Percentiles rank a stretch among this genome's conserved stretches.
These are phyloP conservation scores for Pseudogymnoascus sp. DNA, from an alignment of 2,329 filamentous ascomycete genomes.

Conservation along the genomic window DNA sequence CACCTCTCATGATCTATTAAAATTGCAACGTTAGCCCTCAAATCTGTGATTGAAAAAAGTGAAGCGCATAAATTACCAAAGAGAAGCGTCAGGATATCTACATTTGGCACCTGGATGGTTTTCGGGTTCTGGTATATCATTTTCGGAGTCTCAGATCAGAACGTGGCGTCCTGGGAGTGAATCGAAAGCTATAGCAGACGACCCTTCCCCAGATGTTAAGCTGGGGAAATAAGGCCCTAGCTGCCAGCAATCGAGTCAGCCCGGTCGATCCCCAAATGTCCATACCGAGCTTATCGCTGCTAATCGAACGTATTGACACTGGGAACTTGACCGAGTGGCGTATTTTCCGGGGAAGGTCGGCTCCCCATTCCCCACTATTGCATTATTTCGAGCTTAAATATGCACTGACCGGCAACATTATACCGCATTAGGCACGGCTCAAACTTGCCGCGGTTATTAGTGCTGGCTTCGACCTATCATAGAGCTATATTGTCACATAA, in stretches of 20 bases:
- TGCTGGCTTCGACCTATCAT: background rate
- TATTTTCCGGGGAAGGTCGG: background rate
- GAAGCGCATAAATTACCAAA: conserved; percentile 14
- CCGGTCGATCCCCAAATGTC: background rate
- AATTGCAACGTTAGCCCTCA: background rate
- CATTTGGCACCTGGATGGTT: conserved; percentile 13
- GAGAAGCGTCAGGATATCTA: conserved; percentile 16
- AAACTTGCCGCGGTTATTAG: background rate
- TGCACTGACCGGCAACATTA: background rate
- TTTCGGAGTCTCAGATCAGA: background rate
- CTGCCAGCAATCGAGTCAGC: background rate
- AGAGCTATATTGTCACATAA: background rate
- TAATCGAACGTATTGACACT: background rate
- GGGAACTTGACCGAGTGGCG: background rate
- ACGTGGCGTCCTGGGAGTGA: background rate
- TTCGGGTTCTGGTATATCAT: conserved; percentile 15
- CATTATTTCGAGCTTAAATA: conserved; percentile 3
- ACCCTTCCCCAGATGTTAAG: background rate
- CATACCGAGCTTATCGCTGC: background rate
- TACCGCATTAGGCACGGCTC: background rate
- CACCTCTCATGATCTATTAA: conserved; percentile 31
- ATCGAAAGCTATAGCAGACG: background rate
- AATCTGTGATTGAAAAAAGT: background rate
- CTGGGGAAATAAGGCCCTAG: background rate
- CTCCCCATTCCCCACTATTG: background rate